These are phyloP conservation scores for Angomonas deanei DNA, from an alignment of 208 protist genomes.

Conservation along the genomic window DNA sequence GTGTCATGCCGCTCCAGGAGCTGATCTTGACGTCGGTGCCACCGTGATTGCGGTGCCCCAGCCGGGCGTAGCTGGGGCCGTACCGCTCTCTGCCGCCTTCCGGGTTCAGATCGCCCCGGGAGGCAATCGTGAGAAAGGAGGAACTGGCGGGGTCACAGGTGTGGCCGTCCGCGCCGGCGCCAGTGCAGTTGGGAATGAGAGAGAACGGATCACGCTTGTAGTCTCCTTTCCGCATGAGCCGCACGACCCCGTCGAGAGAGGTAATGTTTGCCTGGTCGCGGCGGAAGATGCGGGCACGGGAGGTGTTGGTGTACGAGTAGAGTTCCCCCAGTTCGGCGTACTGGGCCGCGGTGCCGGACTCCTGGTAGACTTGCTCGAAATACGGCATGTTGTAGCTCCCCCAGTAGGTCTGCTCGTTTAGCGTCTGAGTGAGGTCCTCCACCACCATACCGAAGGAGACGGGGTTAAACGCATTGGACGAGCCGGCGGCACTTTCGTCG, in stretches of 20 bases:
- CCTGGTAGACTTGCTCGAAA: conserved; percentile 60
- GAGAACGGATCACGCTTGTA: conserved; percentile 61
- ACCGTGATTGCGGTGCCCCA: conserved; percentile 26
- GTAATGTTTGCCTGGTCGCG: conserved; percentile 26
- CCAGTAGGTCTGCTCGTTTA: conserved; percentile 47
- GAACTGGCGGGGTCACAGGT: conserved; percentile 24
- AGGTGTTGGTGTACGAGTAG: conserved; percentile 42
- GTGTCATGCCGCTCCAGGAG: conserved; percentile 16
- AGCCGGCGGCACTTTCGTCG: background rate
- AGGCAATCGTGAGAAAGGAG: conserved; percentile 30
- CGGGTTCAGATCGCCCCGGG: conserved; percentile 47
- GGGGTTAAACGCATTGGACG: background rate
- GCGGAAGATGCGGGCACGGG: conserved; percentile 60
- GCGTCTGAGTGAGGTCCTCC: conserved; percentile 48
- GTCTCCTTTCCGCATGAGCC: conserved; percentile 69
- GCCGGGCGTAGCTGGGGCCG: conserved; percentile 13
- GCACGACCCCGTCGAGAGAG: conserved; percentile 30
- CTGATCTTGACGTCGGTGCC: conserved; percentile 36
- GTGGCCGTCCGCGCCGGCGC: conserved; percentile 6
- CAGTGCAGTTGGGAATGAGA: conserved; percentile 36
- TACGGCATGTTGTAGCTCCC: conserved; percentile 83
- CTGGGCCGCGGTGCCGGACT: conserved; percentile 33
- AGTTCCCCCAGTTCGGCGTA: conserved; percentile 18
- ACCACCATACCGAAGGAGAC: conserved; percentile 2
- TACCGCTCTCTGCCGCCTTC: conserved; percentile 18